phyloP scores from a whole-genome alignment of 179 eudicot species.

The Actinidia arguta region DNA sequence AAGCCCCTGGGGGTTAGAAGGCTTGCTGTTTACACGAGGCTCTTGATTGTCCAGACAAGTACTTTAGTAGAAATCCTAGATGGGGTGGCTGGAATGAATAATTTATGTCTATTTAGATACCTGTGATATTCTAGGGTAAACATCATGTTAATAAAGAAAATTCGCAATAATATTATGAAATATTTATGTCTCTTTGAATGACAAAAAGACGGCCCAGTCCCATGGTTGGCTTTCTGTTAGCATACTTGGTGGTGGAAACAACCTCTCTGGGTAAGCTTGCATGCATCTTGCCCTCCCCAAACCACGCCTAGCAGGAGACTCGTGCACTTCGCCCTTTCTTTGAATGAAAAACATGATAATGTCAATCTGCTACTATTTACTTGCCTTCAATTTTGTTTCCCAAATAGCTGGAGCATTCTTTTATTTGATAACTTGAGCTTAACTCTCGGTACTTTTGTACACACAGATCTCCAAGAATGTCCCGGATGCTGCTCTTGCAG shows the following conservation, averaged over 20 bases:
- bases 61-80: neutral
- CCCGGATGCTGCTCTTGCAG: slow-evolving; percentile 52
- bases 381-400: neutral
- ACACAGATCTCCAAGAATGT: slow-evolving; percentile 70
- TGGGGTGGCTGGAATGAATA: no score
- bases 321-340: no score
- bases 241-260: no score
- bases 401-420: neutral
- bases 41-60: neutral
- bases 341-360: neutral
- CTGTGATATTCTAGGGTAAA: neutral
- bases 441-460: neutral
- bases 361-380: neutral
- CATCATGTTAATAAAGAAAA: neutral
- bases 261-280: no score
- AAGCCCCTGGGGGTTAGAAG: no score
- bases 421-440: neutral
- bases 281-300: no score
- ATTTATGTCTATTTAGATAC: neutral
- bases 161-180: neutral
- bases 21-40: neutral
- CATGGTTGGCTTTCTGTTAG: no score
- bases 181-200: no score
- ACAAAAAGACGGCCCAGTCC: no score
- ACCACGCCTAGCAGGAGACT: no score